A percentile compares a stretch with the other conserved stretches of the same genome.
Conservation (phyloP, 2,329 filamentous ascomycete genomes). For the Aspergillus transmontanensis region DNA sequence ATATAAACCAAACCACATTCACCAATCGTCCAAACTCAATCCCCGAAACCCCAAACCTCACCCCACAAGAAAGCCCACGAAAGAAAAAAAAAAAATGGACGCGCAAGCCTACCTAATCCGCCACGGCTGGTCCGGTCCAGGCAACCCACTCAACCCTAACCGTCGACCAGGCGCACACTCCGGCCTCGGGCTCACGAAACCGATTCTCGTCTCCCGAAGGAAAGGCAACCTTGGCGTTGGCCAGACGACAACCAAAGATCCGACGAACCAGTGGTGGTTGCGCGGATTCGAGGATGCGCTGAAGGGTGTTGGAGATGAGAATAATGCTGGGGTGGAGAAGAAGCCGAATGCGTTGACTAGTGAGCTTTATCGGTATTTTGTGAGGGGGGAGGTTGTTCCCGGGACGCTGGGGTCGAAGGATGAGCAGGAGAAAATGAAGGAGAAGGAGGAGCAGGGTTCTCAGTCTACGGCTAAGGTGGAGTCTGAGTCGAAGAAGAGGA, state of each 20-base stretch:
- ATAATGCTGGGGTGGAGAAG: constrained; percentile 57
- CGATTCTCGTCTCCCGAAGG: constrained; percentile 81
- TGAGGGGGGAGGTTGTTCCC: constrained; percentile 74
- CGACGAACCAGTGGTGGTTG: constrained; percentile 92
- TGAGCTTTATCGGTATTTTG: constrained; percentile 79
- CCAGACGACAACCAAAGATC: constrained; percentile 65
- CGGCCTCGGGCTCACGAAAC: constrained; percentile 75
- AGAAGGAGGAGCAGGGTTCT: constrained; percentile 9
- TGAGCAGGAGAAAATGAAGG: constrained; percentile 4
- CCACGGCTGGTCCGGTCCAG: constrained; percentile 88
- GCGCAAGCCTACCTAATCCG: constrained; percentile 78
- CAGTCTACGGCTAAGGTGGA: constrained; percentile 9
- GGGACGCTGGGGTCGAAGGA: constrained; percentile 58
- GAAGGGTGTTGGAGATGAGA: constrained; percentile 69
- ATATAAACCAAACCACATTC: not conserved
- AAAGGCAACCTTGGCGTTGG: constrained; percentile 81
- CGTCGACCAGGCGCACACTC: constrained; percentile 55
- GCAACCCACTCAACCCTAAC: constrained; percentile 80
- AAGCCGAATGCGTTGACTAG: constrained; percentile 48
- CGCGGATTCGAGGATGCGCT: constrained; percentile 90
- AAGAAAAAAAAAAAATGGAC: constrained; percentile 64
- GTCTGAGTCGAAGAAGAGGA: constrained; percentile 28
- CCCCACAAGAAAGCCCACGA: not conserved
- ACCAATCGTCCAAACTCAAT: not conserved
- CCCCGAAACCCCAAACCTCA: not conserved